Conservation (phyloP, 129 eudicot species). For the Flaveria brownii region DNA sequence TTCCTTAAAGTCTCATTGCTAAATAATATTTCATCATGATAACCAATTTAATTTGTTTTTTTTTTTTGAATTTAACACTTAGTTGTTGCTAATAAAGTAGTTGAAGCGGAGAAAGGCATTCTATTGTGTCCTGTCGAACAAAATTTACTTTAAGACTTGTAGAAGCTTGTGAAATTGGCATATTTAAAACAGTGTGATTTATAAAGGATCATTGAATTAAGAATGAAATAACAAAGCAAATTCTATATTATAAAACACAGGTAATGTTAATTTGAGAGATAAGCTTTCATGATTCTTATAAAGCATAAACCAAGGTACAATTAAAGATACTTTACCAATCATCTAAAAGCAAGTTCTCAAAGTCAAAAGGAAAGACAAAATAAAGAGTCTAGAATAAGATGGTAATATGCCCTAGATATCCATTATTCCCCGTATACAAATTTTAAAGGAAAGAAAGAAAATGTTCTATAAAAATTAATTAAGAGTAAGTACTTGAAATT, state of each 20-base stretch:
- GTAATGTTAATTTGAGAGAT: slow-evolving; percentile 14
- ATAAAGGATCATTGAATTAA: no score
- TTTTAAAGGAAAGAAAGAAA: no score
- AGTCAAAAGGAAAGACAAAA: slow-evolving; percentile 16
- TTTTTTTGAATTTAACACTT: background rate
- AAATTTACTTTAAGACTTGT: no score
- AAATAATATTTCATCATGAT: background rate
- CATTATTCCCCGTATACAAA: background rate
- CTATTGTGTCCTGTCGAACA: no score
- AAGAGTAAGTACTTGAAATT: no score
- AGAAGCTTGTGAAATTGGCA: no score
- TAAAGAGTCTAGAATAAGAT: slow-evolving; percentile 1
- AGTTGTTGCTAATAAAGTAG: no score
- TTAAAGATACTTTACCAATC: slow-evolving; percentile 15
- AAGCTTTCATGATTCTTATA: slow-evolving; percentile 28
- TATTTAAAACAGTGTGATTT: no score
- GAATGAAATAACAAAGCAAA: background rate
- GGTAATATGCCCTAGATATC: slow-evolving; percentile 33
- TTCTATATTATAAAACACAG: background rate
- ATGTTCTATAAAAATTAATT: background rate
- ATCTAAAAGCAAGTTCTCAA: background rate
- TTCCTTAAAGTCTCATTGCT: background rate
- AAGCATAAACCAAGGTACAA: slow-evolving; percentile 41
- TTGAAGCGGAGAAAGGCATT: no score
- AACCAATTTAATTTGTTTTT: no score